Evolutionary conservation across 495 filamentous ascomycete genomes (phyloP), one percentile per base, ranked within the genome.

Genomic region (Sabuloglossum arenarium): DNA sequence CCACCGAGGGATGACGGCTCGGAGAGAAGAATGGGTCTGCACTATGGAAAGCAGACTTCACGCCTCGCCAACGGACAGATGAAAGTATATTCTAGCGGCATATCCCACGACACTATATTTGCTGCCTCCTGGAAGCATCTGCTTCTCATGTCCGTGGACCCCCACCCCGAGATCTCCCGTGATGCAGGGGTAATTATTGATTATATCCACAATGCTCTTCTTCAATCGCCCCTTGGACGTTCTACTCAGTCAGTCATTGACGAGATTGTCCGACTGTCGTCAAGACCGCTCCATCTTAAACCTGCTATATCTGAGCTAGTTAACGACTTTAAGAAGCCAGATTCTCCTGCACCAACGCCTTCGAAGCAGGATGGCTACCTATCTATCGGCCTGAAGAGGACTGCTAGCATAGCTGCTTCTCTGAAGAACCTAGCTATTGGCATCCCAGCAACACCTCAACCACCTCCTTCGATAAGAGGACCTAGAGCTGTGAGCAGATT

Each of bases 91-190:
- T 45, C 61, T 11, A 65, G 64, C 37, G 61, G 61, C 5, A 64
- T 95, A 11, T 87, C 88, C 11, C 80, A 83, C 28, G 87, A 93
- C 60, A 93, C 86, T 0, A 83, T 94, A 19, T 95, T 89, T 65
- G 82, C 85, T 9, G 83, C 88, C 0, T 82, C 93, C 56, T 97
- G 91, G 91, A 89, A 93, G 64, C 89, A 94, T 56, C 72, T 94
- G 47, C 73, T 96, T 32, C 82, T 89, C 45, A 71, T 97, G 68
- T 87, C 87, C 31, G 86, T 94, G 28, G 91, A 97, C 60, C 90
- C 91, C 24, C 88, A 95, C 64, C 91, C 91, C 9, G 88, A 97
- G 59, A 85, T 96, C 30, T 85, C 90, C 46, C 78, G 84, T 61
- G 81, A 88, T 65, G 91, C 88, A 6, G 77, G 76, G 12, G 75